These are phyloP conservation scores for Typha latifolia DNA, from an alignment of 176 grass and related monocot species.

Conservation along the genomic window DNA sequence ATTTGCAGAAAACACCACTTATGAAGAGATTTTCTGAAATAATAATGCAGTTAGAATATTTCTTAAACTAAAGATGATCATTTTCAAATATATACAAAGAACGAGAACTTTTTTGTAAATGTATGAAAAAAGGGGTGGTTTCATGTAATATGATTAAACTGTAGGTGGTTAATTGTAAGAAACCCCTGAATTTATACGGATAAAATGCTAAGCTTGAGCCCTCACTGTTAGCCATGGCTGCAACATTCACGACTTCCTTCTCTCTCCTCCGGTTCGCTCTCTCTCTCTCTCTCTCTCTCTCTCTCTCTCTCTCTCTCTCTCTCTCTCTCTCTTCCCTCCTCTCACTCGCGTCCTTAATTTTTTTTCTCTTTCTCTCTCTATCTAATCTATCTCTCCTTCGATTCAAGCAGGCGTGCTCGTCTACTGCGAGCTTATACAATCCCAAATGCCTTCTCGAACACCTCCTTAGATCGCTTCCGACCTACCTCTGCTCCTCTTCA, in stretches of 20 bases:
- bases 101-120: too few species aligned
- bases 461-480: not conserved
- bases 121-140: too few species aligned
- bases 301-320: not conserved
- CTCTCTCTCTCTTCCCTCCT: not conserved
- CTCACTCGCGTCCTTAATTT: too few species aligned
- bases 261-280: not conserved
- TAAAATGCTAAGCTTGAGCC: too few species aligned
- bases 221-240: conserved; percentile 16
- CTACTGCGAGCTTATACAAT: conserved; percentile 15
- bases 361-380: not conserved
- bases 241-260: conserved; percentile 9
- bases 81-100: too few species aligned
- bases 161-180: too few species aligned
- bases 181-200: too few species aligned
- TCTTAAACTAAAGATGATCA: too few species aligned
- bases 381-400: not conserved
- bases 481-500: not conserved
- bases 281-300: conserved; percentile 15
- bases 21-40: too few species aligned
- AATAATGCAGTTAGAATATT: too few species aligned
- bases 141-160: too few species aligned
- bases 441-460: conserved; percentile 10
- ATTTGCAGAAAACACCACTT: too few species aligned
- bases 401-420: conserved; percentile 14